phyloP scores from a whole-genome alignment of 495 filamentous ascomycete species.

The Lindgomyces ingoldianus region DNA sequence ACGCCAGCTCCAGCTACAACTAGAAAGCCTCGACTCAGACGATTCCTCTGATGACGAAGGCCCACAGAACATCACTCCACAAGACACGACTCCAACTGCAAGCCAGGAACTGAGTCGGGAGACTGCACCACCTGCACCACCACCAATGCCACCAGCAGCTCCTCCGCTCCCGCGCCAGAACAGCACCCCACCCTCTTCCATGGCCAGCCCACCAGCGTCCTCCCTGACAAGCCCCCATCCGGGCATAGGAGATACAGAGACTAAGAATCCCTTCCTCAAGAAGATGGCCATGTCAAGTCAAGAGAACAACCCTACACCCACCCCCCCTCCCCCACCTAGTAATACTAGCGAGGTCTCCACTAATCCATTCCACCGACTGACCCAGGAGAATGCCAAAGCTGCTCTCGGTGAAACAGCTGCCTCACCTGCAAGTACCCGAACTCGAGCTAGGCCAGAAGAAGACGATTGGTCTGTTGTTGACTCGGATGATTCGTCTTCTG shows the following conservation, averaged over 20 bases:
- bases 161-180: conserved; percentile 32
- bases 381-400: conserved; percentile 54
- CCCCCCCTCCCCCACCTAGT: conserved; percentile 46
- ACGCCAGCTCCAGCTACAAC: conserved; percentile 79
- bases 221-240: conserved; percentile 51
- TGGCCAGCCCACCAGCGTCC: conserved; percentile 39
- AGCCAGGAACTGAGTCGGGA: conserved; percentile 57
- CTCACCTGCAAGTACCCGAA: conserved; percentile 48
- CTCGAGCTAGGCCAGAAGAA: conserved; percentile 66
- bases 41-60: conserved; percentile 87
- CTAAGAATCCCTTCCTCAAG: conserved; percentile 67
- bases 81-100: conserved; percentile 76
- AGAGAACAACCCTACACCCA: conserved; percentile 28
- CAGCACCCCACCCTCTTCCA: conserved; percentile 38
- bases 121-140: conserved; percentile 38
- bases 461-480: conserved; percentile 87
- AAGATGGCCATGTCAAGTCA: conserved; percentile 57
- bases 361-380: conserved; percentile 94
- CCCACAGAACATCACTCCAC: conserved; percentile 74
- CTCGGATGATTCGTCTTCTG: conserved; percentile 64
- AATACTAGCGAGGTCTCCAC: conserved; percentile 57
- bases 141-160: conserved; percentile 39
- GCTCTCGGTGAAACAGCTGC: conserved; percentile 32
- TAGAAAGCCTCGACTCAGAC: conserved; percentile 76
- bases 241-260: conserved; percentile 49